Conservation (phyloP, 306 rosid species). For the Delonix regia region DNA sequence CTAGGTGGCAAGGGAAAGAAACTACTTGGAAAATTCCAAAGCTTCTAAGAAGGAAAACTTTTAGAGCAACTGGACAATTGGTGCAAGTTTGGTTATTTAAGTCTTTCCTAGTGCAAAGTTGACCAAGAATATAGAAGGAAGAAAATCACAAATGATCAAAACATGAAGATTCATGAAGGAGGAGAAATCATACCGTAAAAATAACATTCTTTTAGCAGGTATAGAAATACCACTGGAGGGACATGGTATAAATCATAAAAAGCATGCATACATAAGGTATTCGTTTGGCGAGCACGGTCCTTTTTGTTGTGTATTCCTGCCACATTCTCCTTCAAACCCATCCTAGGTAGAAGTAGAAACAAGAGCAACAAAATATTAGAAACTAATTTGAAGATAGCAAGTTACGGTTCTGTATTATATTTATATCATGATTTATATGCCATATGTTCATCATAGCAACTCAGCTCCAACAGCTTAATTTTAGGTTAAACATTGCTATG, state of each 20-base stretch:
- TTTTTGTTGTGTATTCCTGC: slow-evolving; percentile 27
- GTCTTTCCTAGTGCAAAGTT: background rate
- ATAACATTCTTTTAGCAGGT: slow-evolving; percentile 84
- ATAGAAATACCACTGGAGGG: slow-evolving; percentile 79
- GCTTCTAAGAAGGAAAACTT: too few species aligned
- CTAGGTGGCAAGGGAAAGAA: too few species aligned
- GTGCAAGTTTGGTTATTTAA: background rate
- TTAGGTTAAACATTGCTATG: background rate
- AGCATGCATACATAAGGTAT: slow-evolving; percentile 66
- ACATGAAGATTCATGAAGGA: background rate
- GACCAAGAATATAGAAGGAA: background rate
- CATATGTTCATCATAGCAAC: slow-evolving; percentile 11
- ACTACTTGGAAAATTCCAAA: too few species aligned
- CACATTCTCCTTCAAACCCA: slow-evolving; percentile 65
- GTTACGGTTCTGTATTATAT: background rate
- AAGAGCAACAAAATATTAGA: slow-evolving; percentile 7
- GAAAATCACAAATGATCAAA: background rate
- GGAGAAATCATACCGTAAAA: slow-evolving; percentile 60
- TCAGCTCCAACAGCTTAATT: slow-evolving; percentile 21
- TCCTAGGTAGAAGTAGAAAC: slow-evolving; percentile 34
- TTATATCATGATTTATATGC: background rate
- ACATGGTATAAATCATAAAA: slow-evolving; percentile 66
- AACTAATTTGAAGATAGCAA: slow-evolving; percentile 13
- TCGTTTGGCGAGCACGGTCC: slow-evolving; percentile 37
- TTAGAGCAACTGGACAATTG: background rate